Evolutionary conservation across 768 basidiomycete species (phyloP), one percentile per base, ranked within the genome.

Genomic region (Boletus patriciae): DNA sequence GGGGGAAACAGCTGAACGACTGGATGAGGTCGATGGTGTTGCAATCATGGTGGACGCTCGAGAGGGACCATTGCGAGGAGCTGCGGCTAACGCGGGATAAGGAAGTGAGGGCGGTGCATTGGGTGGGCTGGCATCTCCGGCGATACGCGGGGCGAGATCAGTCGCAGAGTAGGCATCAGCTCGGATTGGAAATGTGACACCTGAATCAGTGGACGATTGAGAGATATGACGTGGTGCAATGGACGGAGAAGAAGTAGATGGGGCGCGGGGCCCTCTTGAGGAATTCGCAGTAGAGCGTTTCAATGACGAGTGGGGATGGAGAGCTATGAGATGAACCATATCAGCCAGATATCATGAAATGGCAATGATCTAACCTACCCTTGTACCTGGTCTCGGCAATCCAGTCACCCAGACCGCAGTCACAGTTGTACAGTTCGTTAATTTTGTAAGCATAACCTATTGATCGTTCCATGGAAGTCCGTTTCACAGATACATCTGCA

Each of bases 351-450:
- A 29, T 52, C 16, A 27, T 8, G 9, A 36, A 44, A 29, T 40
- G n/a, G 43, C 4, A 18, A 58, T 25, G 27, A 45, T 44, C 7
- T 27, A 43, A 55, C 60, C 25, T 63, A 89, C 91, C 80, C 78
- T 80, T 78, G 52, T 76, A 72, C 60, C 73, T 81, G 53, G 80
- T 79, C 54, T 81, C 79, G 38, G 74, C 61, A 25, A 92, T 72
- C 93, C 93, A 95, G n/a, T 88, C 84, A 19, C 76, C 74, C 50
- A 94, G 73, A 33, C 92, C 91, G 62, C 87, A 88, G 64, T 92
- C 88, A 65, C 83, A 85, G 58, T 78, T 75, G 52, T 83, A 83
- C 19, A 95, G 70, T 67, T 94, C 90, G 65, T 92, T 91, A 60
- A 94, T 90, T 75, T 93, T 94, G 62, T 77, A 74, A 25, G 88